Percentiles rank a stretch among this genome's conserved stretches.
phyloP scores from a whole-genome alignment of 73 alveolate species.

The Tetrahymena malaccensis region DNA sequence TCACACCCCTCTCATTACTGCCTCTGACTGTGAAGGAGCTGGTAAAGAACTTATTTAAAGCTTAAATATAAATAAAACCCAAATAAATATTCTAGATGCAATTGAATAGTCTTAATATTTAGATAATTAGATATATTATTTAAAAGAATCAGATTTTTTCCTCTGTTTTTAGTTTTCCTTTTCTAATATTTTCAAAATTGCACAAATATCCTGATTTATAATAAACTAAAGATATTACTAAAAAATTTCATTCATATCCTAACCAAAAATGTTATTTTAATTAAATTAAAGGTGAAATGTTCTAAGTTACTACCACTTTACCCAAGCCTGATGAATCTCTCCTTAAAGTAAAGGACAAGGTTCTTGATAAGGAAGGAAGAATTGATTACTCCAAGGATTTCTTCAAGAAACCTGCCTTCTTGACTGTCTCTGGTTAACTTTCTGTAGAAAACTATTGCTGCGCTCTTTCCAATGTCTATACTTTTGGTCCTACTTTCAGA shows the following conservation, averaged over 20 bases:
- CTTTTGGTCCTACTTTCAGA: constrained; percentile 99
- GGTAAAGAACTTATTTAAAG: neutral
- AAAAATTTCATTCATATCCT: neutral
- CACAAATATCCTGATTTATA: neutral
- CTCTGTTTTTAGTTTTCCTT: neutral
- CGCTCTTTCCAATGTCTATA: constrained; percentile 90
- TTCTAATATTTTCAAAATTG: too few relatives aligned
- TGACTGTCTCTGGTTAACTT: constrained; percentile 97
- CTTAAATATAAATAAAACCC: neutral
- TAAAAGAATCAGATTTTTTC: neutral
- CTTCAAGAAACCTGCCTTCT: constrained; percentile 91
- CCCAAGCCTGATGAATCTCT: constrained; percentile 47
- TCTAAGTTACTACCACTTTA: constrained; percentile 88
- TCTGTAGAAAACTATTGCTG: constrained; percentile 88
- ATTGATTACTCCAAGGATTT: constrained; percentile 93
- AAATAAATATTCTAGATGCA: neutral
- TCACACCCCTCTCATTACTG: constrained; percentile 98
- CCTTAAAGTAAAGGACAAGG: neutral
- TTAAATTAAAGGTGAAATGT: constrained; percentile 84
- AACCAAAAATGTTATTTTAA: neutral
- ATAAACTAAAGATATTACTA: too few relatives aligned
- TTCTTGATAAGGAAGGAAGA: constrained; percentile 57
- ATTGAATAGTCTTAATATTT: neutral
- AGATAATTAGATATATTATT: neutral
- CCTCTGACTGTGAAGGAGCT: constrained; percentile 99